Conservation (phyloP, 805 yeast genomes). For the Pichia sporocuriosa region DNA sequence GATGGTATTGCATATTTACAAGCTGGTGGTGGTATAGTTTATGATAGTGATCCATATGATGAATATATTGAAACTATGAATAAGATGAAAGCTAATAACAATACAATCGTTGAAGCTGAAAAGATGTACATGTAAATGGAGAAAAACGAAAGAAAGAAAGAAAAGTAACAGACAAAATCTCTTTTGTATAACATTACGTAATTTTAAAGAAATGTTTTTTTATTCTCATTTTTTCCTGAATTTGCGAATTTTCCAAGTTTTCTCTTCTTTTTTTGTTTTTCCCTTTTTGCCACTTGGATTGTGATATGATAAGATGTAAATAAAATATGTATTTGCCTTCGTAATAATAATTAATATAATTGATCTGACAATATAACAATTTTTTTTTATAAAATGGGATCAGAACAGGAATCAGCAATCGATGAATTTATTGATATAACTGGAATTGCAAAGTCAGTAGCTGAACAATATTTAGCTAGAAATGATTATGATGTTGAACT, state of each 20-base stretch:
- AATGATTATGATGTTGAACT: slow-evolving; percentile 23
- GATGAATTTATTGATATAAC: slow-evolving; percentile 14
- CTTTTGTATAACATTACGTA: no score
- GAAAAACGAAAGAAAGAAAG: no score
- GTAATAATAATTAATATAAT: no score
- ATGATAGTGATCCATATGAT: slow-evolving; percentile 89
- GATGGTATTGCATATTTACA: slow-evolving; percentile 88
- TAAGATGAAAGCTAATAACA: slow-evolving; percentile 90
- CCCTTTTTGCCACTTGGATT: no score
- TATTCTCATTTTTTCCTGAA: no score
- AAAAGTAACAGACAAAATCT: no score
- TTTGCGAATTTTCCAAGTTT: no score
- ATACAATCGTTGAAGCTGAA: slow-evolving; percentile 91
- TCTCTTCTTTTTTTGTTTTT: no score
- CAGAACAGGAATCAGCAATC: slow-evolving; percentile 5
- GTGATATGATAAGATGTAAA: not conserved
- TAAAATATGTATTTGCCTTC: no score
- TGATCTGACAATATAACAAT: no score
- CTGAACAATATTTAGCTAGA: slow-evolving; percentile 31
- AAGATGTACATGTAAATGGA: slow-evolving; percentile 25
- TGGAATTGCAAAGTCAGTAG: slow-evolving; percentile 30
- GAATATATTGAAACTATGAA: slow-evolving; percentile 96
- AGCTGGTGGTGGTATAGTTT: slow-evolving; percentile 99
- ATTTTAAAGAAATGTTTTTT: no score
- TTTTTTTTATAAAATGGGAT: not conserved